Base-by-base conservation (phyloP, 495 filamentous ascomycete species). In the Aspergillus diversus region DNA sequence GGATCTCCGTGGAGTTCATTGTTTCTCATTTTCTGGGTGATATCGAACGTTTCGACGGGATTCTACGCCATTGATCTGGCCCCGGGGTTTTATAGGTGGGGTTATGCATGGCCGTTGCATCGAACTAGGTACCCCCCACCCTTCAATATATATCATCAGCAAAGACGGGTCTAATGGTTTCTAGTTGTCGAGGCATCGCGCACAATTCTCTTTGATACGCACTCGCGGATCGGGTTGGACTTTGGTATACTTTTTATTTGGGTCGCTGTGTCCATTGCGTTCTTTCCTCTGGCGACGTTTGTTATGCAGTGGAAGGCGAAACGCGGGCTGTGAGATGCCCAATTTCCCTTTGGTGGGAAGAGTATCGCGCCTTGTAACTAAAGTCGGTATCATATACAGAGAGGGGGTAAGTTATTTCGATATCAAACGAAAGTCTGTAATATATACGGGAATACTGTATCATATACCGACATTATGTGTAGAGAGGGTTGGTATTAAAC, bases 1-100 rank as follows among this genome's bases (percentile, higher is more conserved):
- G 88, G 89, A 0, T 76, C 82, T 58, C 88, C 87, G 0, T 92
- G 85, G 84, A 89, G 85, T 9, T 81, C 86, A 1, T 73, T 90
- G 12, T 91, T 89, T 81, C 70, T 92, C 4, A 89, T 92, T 61
- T 91, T 91, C 69, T 91, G 88, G 89, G 86, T 91, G 32, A 89
- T 91, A 55, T 86, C 84, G 4, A 91, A 91, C 69, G 87, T 90
- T 3, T 71, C 81, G 0, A 89, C 86, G 0, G 78, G 80, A 0
- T 91, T 92, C 71, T 89, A 91, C 74, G 67, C 80, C 0, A 66
- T 91, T 31, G 83, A 83, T 37, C 60, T 91, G 27, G 82, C 84
- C 7, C 82, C 85, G 1, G 73, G 70, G 0, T 89, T 89, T 70
- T 91, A 86, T 71, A 66, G 71, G 3, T 91, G 88, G 86, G 89